Evolutionary conservation across 2,329 filamentous ascomycete species (phyloP).

Genomic region (Claviceps sorghi): DNA sequence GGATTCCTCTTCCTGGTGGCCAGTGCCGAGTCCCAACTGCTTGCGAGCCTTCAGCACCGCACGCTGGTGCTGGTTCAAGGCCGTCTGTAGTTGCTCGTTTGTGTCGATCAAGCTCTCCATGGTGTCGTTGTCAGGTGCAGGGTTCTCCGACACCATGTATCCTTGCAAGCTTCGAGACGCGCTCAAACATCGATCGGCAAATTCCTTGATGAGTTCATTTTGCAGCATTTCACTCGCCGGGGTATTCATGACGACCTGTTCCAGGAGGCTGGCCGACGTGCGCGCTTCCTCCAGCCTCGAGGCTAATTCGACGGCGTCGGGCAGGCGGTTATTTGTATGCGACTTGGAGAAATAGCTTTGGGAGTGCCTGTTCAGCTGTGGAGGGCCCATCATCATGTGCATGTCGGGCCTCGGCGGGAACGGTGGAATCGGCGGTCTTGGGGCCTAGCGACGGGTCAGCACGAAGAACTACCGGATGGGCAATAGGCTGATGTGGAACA

Average conservation of each 20-base stretch:
- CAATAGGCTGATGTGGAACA: neutral
- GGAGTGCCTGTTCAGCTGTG: slow-evolving; percentile 21
- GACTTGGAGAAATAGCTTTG: slow-evolving; percentile 45
- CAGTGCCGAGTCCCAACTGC: slow-evolving; percentile 27
- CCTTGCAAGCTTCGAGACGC: slow-evolving; percentile 70
- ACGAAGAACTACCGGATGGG: neutral
- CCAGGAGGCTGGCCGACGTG: slow-evolving; percentile 81
- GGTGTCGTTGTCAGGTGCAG: slow-evolving; percentile 79
- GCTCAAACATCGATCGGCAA: slow-evolving; percentile 69
- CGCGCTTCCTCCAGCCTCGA: slow-evolving; percentile 78
- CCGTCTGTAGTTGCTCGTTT: slow-evolving; percentile 76
- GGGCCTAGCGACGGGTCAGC: slow-evolving; percentile 8
- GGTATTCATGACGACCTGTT: slow-evolving; percentile 80
- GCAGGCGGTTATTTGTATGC: slow-evolving; percentile 36
- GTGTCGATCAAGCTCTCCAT: slow-evolving; percentile 89
- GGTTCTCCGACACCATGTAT: slow-evolving; percentile 70
- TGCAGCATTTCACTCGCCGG: slow-evolving; percentile 57
- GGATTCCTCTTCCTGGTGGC: slow-evolving; percentile 14
- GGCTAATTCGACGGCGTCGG: slow-evolving; percentile 61
- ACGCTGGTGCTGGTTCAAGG: slow-evolving; percentile 72
- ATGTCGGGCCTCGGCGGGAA: slow-evolving; percentile 7
- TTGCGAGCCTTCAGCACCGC: slow-evolving; percentile 53
- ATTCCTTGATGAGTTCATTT: slow-evolving; percentile 88
- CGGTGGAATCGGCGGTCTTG: slow-evolving; percentile 7
- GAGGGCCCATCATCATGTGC: slow-evolving; percentile 2